Base-by-base conservation (phyloP, 768 basidiomycete genomes). In the Suillus decipiens region DNA sequence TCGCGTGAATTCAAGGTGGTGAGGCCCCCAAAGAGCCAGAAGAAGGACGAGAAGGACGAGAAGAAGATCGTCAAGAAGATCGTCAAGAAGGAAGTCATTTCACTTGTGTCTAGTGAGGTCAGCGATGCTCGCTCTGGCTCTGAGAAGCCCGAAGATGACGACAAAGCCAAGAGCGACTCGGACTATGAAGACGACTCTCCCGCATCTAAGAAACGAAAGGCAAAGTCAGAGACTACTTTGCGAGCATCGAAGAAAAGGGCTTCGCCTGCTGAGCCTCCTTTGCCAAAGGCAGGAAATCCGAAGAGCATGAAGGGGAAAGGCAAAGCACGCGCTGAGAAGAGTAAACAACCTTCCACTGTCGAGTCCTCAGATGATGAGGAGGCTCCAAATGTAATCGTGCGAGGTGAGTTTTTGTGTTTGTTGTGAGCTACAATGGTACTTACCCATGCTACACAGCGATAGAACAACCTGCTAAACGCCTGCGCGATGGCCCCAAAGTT, bases 21-120 rank as follows among this genome's bases (percentile, higher is more conserved):
- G 45, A 47, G 22, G 45, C 45, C 22, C 45, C 45, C 45, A 22
- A 47, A 47, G 45, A 47, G 45, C 45, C 45, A 47, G 45, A 47
- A 47, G 45, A 24, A 47, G 45, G 45, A 2, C 22, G 2, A 47
- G 45, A 47, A 47, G 45, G n/a, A 47, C 11, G 11, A 22, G 45
- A 22, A 47, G 45, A 47, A 47, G 0, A 47, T 47, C 45, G 2
- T 47, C 45, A 47, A 47, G 45, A 47, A 47, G 45, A 47, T 0
- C 11, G 12, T 47, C 45, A 47, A 47, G 45, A 47, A 47, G 45
- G 45, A 47, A 22, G 45, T 47, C n/a, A 47, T 47, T 22, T 47
- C 11, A 0, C 45, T 47, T 47, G 12, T 47, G 45, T 47, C 45
- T 1, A 47, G 45, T 47, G 45, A 47, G 45, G 45, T 47, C 45